Conservation (phyloP, 768 basidiomycete genomes). For the Fistulinella prunicolor region DNA sequence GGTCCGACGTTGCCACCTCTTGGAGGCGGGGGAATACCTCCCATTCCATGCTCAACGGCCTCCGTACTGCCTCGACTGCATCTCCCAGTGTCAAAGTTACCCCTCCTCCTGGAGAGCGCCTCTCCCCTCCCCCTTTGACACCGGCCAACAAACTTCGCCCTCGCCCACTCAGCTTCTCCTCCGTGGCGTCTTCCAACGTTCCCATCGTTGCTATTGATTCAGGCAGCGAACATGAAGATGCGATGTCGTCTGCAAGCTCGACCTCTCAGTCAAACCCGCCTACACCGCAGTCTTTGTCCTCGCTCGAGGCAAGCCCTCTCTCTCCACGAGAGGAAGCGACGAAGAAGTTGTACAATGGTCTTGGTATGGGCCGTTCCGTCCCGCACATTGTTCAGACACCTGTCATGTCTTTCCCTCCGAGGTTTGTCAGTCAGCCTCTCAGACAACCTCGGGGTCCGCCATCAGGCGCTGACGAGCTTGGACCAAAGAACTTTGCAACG, state of each 20-base stretch:
- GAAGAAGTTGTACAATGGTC: conserved; percentile 85
- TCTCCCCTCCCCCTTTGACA: conserved; percentile 45
- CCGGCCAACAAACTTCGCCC: conserved; percentile 48
- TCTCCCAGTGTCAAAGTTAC: conserved; percentile 72
- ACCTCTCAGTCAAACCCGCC: conserved; percentile 67
- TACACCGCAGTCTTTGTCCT: conserved; percentile 70
- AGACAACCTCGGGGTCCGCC: conserved; percentile 90
- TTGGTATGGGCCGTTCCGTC: conserved; percentile 75
- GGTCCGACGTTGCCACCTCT: conserved; percentile 74
- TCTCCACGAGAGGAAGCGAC: conserved; percentile 84
- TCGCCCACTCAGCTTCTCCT: conserved; percentile 62
- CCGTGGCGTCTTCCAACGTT: conserved; percentile 41
- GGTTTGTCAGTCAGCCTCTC: conserved; percentile 67
- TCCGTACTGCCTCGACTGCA: conserved; percentile 49
- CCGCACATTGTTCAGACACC: conserved; percentile 30
- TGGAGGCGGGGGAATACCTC: conserved; percentile 75
- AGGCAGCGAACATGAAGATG: conserved; percentile 53
- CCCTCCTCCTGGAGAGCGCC: conserved; percentile 62
- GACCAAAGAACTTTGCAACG: conserved; percentile 85
- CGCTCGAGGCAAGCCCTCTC: conserved; percentile 50
- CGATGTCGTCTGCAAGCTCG: conserved; percentile 58
- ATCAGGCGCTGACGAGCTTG: conserved; percentile 80
- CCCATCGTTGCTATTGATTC: conserved; percentile 58
- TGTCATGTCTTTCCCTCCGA: conserved; percentile 37
- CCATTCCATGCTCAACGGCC: conserved; percentile 67